A percentile compares a stretch with the other conserved stretches of the same genome.
phyloP scores from a whole-genome alignment of 2,329 filamentous ascomycete species.

The Aspergillus eucalypticola region DNA sequence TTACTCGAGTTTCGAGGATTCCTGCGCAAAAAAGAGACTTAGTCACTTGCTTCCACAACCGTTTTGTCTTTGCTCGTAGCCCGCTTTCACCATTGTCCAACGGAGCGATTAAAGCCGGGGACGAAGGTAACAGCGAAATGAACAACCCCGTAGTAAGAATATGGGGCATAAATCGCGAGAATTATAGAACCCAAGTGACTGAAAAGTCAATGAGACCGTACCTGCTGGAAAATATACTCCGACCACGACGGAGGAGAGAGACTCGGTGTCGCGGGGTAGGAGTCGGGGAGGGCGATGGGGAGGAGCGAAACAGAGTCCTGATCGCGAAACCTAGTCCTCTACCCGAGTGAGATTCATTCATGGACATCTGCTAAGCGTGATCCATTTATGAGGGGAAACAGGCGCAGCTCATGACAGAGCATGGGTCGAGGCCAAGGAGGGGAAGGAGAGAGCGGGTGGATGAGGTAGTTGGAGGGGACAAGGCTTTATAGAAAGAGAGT shows the following conservation, averaged over 20 bases:
- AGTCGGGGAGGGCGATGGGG: conserved; percentile 28
- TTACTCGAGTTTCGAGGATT: conserved; percentile 18
- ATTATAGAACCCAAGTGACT: background rate
- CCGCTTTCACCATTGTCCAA: background rate
- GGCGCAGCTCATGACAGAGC: conserved; percentile 25
- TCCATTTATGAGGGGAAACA: conserved; percentile 29
- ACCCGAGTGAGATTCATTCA: conserved; percentile 35
- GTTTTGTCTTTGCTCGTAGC: conserved; percentile 1
- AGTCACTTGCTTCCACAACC: conserved; percentile 9
- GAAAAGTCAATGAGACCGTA: conserved; percentile 20
- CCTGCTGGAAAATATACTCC: conserved; percentile 36
- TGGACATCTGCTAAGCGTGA: conserved; percentile 36
- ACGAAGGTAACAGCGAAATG: background rate
- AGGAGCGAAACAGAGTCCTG: conserved; percentile 36
- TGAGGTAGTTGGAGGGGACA: conserved; percentile 1
- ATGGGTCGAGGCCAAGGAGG: conserved; percentile 9
- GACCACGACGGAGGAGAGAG: conserved; percentile 38
- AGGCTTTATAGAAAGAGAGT: conserved; percentile 15
- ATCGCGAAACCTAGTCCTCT: conserved; percentile 34
- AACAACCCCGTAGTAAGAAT: background rate
- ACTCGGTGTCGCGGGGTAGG: conserved; percentile 33
- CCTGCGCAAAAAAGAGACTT: conserved; percentile 19
- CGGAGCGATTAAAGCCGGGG: background rate
- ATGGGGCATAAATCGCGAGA: no score
- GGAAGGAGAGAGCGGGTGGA: conserved; percentile 10